Evolutionary conservation across 495 filamentous ascomycete genomes (phyloP).

Genomic region (Diplogelasinospora grovesii): DNA sequence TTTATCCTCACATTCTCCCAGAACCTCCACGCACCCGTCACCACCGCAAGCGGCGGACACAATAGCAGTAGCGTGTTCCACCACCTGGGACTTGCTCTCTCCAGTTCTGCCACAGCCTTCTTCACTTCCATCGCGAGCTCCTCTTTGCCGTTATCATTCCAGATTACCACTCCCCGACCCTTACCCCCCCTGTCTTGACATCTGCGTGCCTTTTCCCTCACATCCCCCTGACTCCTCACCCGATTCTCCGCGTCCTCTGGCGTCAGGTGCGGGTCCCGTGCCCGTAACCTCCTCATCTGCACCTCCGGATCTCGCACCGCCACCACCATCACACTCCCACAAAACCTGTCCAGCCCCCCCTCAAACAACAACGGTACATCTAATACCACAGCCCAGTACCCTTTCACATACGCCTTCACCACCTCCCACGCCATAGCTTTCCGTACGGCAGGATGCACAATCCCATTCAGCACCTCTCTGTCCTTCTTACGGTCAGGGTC

Average conservation of each 20-base stretch:
- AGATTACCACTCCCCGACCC: slow-evolving; percentile 65
- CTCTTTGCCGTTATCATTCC: slow-evolving; percentile 73
- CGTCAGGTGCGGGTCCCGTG: slow-evolving; percentile 64
- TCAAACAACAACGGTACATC: slow-evolving; percentile 93
- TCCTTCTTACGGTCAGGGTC: slow-evolving; percentile 57
- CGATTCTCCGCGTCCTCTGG: slow-evolving; percentile 75
- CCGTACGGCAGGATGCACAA: slow-evolving; percentile 83
- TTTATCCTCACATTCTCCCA: slow-evolving; percentile 60
- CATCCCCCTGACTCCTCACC: slow-evolving; percentile 76
- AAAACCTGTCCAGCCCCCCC: slow-evolving; percentile 68
- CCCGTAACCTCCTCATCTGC: slow-evolving; percentile 71
- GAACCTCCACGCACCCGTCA: slow-evolving; percentile 58
- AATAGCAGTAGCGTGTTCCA: slow-evolving; percentile 71
- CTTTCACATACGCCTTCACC: slow-evolving; percentile 56
- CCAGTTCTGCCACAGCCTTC: slow-evolving; percentile 55
- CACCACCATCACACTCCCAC: slow-evolving; percentile 78
- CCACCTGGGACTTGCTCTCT: slow-evolving; percentile 60
- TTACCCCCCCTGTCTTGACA: slow-evolving; percentile 52
- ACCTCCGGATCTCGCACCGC: slow-evolving; percentile 64
- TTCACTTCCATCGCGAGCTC: slow-evolving; percentile 59
- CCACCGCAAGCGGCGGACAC: slow-evolving; percentile 63
- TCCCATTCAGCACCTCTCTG: slow-evolving; percentile 70
- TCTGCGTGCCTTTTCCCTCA: slow-evolving; percentile 70
- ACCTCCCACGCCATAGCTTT: slow-evolving; percentile 66
- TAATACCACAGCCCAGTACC: slow-evolving; percentile 81